Evolutionary conservation across 768 basidiomycete species (phyloP).

Genomic region (Pleurotus eryngii): DNA sequence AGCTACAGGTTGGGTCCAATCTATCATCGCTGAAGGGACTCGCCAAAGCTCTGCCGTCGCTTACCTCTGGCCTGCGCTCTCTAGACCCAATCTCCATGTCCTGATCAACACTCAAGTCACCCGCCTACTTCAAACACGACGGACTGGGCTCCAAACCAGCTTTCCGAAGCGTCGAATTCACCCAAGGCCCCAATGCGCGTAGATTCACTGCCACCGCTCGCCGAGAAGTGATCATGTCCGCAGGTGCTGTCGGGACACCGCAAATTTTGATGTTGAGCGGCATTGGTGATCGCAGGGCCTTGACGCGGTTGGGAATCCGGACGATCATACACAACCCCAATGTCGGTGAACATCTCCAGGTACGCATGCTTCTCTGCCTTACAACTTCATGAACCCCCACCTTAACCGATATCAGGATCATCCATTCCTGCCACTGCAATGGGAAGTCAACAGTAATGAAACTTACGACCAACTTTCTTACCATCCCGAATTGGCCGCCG

Average conservation of each 20-base stretch:
- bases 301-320: conserved; percentile 34
- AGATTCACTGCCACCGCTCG: conserved; percentile 23
- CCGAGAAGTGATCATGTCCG: conserved; percentile 36
- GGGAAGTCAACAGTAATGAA: conserved; percentile 21
- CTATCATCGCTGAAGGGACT: conserved; percentile 23
- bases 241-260: conserved; percentile 34
- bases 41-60: conserved; percentile 27
- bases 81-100: conserved; percentile 28
- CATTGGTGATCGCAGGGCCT: conserved; percentile 45
- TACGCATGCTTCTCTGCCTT: no score
- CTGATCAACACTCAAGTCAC: conserved; percentile 45
- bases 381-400: background rate
- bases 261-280: conserved; percentile 49
- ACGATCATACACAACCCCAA: conserved; percentile 28
- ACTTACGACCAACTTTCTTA: conserved; percentile 23
- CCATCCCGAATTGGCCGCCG: conserved; percentile 17
- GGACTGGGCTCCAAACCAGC: conserved; percentile 25
- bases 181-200: conserved; percentile 25
- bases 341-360: conserved; percentile 30
- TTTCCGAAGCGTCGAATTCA: conserved; percentile 48
- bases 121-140: conserved; percentile 37
- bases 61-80: conserved; percentile 23
- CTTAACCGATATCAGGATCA: conserved; percentile 23
- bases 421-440: conserved; percentile 11
- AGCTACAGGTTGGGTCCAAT: conserved; percentile 23